Percentiles rank a stretch among this genome's conserved stretches.
Conservation (phyloP, 768 basidiomycete genomes). For the Omphalotus guepiniiformis region DNA sequence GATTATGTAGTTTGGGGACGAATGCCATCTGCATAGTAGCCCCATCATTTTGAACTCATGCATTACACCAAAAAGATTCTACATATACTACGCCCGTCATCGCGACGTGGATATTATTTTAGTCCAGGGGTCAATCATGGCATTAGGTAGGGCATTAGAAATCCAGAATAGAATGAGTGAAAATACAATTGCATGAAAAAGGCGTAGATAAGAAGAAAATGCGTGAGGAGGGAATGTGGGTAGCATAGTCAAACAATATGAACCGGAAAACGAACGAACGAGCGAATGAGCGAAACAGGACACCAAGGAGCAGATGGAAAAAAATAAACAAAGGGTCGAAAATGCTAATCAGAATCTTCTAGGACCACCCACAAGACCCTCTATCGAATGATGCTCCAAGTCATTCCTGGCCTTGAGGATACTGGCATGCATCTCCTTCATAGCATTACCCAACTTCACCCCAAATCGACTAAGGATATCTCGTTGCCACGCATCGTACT, state of each 20-base stretch:
- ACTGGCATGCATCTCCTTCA: constrained; percentile 96
- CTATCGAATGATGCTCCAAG: constrained; percentile 94
- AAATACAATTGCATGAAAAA: no score
- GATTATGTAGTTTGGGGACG: no score
- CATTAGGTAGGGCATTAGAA: no score
- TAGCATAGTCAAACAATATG: neutral
- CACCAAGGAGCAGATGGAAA: constrained; percentile 6
- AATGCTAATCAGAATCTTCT: constrained; percentile 43
- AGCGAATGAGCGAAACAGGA: neutral
- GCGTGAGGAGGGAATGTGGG: neutral
- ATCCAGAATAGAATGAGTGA: no score
- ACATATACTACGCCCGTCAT: no score
- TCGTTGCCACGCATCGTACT: constrained; percentile 97
- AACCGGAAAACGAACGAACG: neutral
- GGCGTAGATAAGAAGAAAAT: neutral
- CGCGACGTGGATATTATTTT: no score
- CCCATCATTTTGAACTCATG: no score
- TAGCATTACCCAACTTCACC: constrained; percentile 85
- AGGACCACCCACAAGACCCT: constrained; percentile 68
- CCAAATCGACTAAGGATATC: constrained; percentile 93
- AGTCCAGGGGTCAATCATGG: no score
- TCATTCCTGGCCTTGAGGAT: constrained; percentile 94
- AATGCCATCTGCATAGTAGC: no score
- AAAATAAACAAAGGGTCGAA: constrained; percentile 6
- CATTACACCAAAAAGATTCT: no score